Base-by-base conservation (phyloP, 441 rosid genomes). In the Monsonia emarginata region DNA sequence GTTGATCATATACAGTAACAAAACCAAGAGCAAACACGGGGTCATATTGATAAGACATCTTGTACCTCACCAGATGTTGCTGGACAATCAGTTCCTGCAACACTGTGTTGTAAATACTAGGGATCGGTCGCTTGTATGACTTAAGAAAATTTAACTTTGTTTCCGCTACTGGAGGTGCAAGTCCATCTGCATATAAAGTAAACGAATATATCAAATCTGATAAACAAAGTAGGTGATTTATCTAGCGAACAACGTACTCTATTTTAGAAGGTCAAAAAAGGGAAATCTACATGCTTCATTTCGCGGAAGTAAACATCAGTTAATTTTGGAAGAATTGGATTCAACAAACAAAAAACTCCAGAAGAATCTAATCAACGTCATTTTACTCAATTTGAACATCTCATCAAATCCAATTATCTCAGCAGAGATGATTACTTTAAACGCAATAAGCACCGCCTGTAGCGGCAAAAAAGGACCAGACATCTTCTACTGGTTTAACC, bases 1-100 rank as follows among this genome's bases (percentile, higher is more conserved):
- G 96, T 70, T 88, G 93, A 83, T 93, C 96, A 66, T 82, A 93
- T 1, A 93, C 90, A 42, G 97, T 93, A 60, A 90, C 97, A 62
- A 90, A 88, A 67, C 98, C 98, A 48, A 93, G 96, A 56, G 97
- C 97, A 59, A 93, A 93, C 46, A 93, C 88, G 1, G 95, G 83
- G 48, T 93, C 98, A 65, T 93, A 93, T 6, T 75, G 79, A 66
- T 85, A 88, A n/a, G 84, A 81, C 82, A 63, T 87, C 86, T 90
- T 93, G 80, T 87, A 93, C 75, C 85, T 87, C 85, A 83, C 78
- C 88, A 93, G 80, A 79, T 93, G 98, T 57, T 93, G 98, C 82
- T 88, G 98, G 65, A 90, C 98, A 25, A 90, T 84, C 74, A 93
- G 75, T 79, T 93, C 98, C 79, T 87, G 98, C 21, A 93, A 69